Conservation (phyloP, 139 green algal species). For the Chlorella ohadii region DNA sequence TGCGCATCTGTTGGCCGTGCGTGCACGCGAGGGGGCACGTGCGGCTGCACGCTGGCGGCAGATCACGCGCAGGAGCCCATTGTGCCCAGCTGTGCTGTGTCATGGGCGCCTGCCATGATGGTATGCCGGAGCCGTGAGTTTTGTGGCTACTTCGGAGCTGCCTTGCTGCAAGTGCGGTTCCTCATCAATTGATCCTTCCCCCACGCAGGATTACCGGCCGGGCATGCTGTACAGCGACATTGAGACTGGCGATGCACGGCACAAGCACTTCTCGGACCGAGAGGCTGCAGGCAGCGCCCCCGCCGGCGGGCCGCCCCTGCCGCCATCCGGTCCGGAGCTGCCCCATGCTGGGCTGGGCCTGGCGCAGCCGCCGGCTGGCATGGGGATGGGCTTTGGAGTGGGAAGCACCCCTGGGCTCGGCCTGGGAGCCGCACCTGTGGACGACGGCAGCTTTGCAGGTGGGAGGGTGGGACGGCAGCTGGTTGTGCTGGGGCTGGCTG, state of each 20-base stretch:
- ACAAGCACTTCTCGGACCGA: background rate
- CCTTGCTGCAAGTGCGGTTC: too few relatives aligned
- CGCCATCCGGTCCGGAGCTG: background rate
- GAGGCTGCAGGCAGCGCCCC: background rate
- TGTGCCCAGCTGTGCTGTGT: too few relatives aligned
- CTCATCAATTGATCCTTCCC: too few relatives aligned
- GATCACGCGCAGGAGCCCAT: too few relatives aligned
- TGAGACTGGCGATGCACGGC: conserved; percentile 12
- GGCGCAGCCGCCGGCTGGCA: background rate
- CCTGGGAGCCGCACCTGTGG: background rate
- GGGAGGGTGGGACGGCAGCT: background rate
- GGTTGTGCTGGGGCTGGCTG: too few relatives aligned
- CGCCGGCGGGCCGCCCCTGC: background rate
- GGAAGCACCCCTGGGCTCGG: background rate
- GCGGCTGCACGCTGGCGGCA: too few relatives aligned
- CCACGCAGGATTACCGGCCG: conserved; percentile 63
- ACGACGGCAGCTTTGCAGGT: conserved; percentile 27
- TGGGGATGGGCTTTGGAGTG: background rate
- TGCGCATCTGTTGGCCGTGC: too few relatives aligned
- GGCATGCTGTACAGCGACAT: conserved; percentile 49
- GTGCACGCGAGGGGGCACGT: too few relatives aligned
- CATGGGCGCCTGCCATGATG: too few relatives aligned
- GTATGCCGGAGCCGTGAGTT: too few relatives aligned
- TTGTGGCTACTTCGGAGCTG: too few relatives aligned
- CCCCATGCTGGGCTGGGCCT: conserved; percentile 16